Evolutionary conservation across 2,329 filamentous ascomycete genomes (phyloP), one percentile per base, ranked within the genome.

Genomic region (Penicillium digitatum): DNA sequence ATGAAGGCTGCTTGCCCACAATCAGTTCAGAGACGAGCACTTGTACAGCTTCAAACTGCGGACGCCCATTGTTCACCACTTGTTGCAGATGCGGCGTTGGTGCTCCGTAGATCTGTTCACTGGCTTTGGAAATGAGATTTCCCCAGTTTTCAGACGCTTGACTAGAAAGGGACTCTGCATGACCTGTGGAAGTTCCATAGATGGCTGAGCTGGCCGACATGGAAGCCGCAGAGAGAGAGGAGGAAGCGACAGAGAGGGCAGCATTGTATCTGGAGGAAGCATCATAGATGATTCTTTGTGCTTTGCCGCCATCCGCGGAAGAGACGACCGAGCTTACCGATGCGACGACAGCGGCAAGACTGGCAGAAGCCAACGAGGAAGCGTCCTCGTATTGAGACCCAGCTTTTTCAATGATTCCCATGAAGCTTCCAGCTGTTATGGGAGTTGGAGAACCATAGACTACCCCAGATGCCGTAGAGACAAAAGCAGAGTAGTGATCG

Each of bases 11-110:
- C 70, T 87, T 90, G 50, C 88, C 90, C 38, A 81, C 75, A 14
- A 95, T 78, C 1, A 95, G 78, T 71, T 95, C 90, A 1, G 87
- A 88, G 14, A 95, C 81, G 2, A 94, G 80, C 12, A 82, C 83
- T 68, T 86, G 85, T 5, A 95, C 81, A 26, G 84, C 84, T 5
- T 82, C 81, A 62, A 89, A 92, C 64, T 90, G 87, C 45, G 81
- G 79, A 6, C 78, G 77, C 0, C 83, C 83, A 38, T 80, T 80
- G 20, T 81, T 81, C 1, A 85, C 85, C 5, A 83, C 87, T 40
- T 86, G 83, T 11, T 82, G 81, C 20, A 82, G 82, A 66, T 85
- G 87, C 1, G 81, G 81, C 0, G 76, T 82, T 0, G 86, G 85
- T 20, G 83, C 80, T 26, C 87, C 86, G 60, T 91, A 92, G 31